Conservation (phyloP, 2,329 filamentous ascomycete species). For the Fusarium praegraminearum region DNA sequence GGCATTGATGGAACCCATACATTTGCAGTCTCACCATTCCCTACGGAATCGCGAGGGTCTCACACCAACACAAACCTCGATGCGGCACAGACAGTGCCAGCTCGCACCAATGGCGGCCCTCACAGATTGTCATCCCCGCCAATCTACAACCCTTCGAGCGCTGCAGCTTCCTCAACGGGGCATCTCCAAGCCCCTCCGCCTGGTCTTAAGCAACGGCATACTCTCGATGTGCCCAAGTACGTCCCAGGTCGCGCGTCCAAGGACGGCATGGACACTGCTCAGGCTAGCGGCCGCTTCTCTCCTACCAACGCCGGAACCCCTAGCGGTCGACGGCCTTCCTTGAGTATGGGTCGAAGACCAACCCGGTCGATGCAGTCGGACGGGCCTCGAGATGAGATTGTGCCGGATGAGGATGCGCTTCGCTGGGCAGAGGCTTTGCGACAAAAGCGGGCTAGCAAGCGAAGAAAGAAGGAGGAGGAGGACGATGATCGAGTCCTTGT, state of each 20-base stretch:
- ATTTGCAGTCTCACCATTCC: conserved; percentile 22
- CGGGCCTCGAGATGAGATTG: conserved; percentile 82
- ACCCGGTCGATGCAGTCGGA: conserved; percentile 91
- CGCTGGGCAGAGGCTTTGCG: conserved; percentile 94
- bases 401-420: conserved; percentile 89
- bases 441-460: conserved; percentile 90
- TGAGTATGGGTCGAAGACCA: conserved; percentile 81
- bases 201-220: conserved; percentile 83
- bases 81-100: conserved; percentile 44
- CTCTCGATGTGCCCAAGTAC: conserved; percentile 84
- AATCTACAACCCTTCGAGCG: conserved; percentile 60
- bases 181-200: conserved; percentile 62
- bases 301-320: conserved; percentile 66
- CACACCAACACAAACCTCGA: conserved; percentile 46
- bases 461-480: conserved; percentile 83
- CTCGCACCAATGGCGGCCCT: conserved; percentile 48
- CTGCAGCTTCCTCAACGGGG: conserved; percentile 61
- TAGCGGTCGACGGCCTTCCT: conserved; percentile 79
- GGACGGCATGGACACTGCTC: conserved; percentile 75
- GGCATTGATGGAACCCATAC: conserved; percentile 30
- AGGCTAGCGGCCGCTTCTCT: conserved; percentile 85
- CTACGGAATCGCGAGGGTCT: conserved; percentile 33
- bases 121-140: conserved; percentile 76
- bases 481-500: conserved; percentile 96
- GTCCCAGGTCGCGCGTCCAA: conserved; percentile 75